phyloP scores from a whole-genome alignment of 2,329 filamentous ascomycete genomes.

The Dactylellina drechsleri region DNA sequence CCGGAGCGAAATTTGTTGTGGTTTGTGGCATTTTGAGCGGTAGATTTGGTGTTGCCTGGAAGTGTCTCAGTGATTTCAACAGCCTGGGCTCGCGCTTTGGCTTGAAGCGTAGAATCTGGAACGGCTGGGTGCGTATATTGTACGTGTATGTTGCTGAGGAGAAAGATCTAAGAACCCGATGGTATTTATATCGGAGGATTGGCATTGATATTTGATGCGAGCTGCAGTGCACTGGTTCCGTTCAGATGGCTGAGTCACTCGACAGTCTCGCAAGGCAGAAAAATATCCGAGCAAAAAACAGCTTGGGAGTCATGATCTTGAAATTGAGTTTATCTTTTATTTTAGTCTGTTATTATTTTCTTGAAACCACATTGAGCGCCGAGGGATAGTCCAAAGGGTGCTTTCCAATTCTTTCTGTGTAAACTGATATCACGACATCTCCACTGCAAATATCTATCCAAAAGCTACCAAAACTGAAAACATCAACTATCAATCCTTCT shows the following conservation, averaged over 20 bases:
- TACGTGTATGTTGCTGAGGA: not conserved
- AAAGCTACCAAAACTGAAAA: not conserved
- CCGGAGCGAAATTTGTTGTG: constrained; percentile 51
- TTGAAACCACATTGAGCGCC: not conserved
- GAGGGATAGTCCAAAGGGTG: not conserved
- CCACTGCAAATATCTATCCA: not conserved
- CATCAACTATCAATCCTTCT: constrained; percentile 5
- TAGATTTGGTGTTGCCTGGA: not conserved
- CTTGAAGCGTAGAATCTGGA: not conserved
- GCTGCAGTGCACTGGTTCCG: not conserved
- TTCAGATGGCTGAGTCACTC: constrained; percentile 10
- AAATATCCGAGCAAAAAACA: constrained; percentile 1
- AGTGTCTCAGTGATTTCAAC: not conserved
- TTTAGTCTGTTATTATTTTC: no score
- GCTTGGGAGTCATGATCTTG: not conserved
- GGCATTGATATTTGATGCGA: not conserved
- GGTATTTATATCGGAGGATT: constrained; percentile 18
- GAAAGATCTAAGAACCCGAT: no score
- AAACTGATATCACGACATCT: not conserved
- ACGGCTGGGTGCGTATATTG: not conserved
- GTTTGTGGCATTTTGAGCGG: constrained; percentile 52
- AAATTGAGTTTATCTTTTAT: not conserved
- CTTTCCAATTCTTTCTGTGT: not conserved
- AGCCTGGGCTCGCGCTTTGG: not conserved
- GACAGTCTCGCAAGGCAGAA: constrained; percentile 34